phyloP scores from a whole-genome alignment of 1,284 basidiomycete species.

The Neolentinus lepideus region DNA sequence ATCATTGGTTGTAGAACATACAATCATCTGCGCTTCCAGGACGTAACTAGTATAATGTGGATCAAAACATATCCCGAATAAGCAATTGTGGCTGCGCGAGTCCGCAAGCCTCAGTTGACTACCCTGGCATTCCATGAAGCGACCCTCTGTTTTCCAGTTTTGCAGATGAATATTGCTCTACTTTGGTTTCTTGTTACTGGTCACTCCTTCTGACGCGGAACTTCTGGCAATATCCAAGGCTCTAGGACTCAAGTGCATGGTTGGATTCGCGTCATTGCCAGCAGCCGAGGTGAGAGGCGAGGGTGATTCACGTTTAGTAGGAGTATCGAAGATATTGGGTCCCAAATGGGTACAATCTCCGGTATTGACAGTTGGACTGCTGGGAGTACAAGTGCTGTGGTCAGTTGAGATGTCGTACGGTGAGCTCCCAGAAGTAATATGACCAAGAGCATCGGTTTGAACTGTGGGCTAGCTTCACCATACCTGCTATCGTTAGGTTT shows the following conservation, averaged over 20 bases:
- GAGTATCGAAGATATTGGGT: conserved; percentile 48
- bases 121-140: no score
- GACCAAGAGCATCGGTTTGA: background rate
- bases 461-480: conserved; percentile 55
- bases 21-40: no score
- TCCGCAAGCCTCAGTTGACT: no score
- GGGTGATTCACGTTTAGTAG: conserved; percentile 38
- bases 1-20: no score
- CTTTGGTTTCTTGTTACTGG: no score
- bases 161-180: no score
- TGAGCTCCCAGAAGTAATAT: conserved; percentile 22
- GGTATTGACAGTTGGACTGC: conserved; percentile 66
- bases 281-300: conserved; percentile 26
- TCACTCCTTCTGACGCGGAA: no score
- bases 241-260: background rate
- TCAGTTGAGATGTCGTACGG: conserved; percentile 90
- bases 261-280: conserved; percentile 34
- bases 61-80: no score
- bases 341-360: conserved; percentile 62
- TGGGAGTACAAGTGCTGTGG: conserved; percentile 85
- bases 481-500: conserved; percentile 89
- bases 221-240: no score
- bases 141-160: no score
- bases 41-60: no score
- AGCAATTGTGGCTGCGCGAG: no score